phyloP scores from a whole-genome alignment of 2,329 filamentous ascomycete genomes.

The Colletotrichum brevisporum region DNA sequence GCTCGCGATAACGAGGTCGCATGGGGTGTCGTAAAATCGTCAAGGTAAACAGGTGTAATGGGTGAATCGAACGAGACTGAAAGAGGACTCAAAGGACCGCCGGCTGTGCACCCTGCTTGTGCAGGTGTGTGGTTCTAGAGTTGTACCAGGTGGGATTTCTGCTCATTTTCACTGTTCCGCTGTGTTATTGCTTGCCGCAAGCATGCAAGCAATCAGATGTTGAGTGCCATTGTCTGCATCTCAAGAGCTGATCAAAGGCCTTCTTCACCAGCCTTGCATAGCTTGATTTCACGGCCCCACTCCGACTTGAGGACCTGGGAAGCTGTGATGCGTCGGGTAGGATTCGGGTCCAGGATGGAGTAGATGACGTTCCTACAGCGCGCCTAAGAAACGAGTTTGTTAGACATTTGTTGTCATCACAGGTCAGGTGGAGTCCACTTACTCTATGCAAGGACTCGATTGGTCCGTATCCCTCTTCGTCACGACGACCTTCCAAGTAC shows the following conservation, averaged over 20 bases:
- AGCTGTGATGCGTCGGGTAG: conserved; percentile 90
- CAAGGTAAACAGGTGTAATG: conserved; percentile 38
- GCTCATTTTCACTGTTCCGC: conserved; percentile 25
- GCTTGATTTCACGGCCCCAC: conserved; percentile 97
- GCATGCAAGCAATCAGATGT: background rate
- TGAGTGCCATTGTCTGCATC: no score
- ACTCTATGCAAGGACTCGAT: conserved; percentile 97
- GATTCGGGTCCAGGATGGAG: conserved; percentile 96
- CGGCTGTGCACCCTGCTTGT: conserved; percentile 29
- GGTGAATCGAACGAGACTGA: conserved; percentile 33
- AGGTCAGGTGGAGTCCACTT: conserved; percentile 58
- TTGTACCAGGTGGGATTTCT: conserved; percentile 15
- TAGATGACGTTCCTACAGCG: conserved; percentile 99
- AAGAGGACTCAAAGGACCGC: conserved; percentile 26
- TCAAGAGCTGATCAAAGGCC: conserved; percentile 73
- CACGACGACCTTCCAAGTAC: conserved; percentile 91
- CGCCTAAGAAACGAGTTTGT: conserved; percentile 68
- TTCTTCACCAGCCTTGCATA: conserved; percentile 97
- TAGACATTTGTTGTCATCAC: background rate
- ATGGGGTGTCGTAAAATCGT: conserved; percentile 41
- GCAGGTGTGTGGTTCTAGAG: conserved; percentile 29
- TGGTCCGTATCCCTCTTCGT: conserved; percentile 95
- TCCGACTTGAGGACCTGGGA: conserved; percentile 98
- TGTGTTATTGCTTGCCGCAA: conserved; percentile 1
- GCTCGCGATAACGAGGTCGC: conserved; percentile 40